Base-by-base conservation (phyloP, 495 filamentous ascomycete genomes). In the Aspergillus egyptiacus region DNA sequence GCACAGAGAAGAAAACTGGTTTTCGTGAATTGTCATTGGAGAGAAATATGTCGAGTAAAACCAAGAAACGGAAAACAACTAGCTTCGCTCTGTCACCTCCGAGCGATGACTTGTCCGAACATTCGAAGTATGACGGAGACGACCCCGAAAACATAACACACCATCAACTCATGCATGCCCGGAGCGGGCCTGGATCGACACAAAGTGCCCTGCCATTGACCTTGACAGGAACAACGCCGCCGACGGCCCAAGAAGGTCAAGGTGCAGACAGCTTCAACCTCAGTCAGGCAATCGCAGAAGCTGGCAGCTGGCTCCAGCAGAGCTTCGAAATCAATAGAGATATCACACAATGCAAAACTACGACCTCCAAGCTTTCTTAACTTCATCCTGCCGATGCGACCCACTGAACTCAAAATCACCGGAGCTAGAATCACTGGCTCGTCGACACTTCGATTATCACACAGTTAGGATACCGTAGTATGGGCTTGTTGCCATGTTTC, bases 241-340 rank as follows among this genome's bases (percentile, higher is more conserved):
- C 63, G 4, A 69, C 65, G 1, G 61, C 54, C 6, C 67, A 71
- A 30, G 68, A 73, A 48, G 67, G 65, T 7, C 71, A 72, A 51
- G 64, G 59, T 9, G 58, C 30, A 4, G 68, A 71, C 7, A 65
- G 59, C 19, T 70, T 72, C 24, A 63, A 70, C 36, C 58, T 72
- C 11, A 72, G 61, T 45, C 63, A 74, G 56, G 68, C 68, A 0
- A 71, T 74, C 27, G 68, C 64, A 2, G 71, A 74, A 50, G 64
- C 65, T 19, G 71, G 71, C 5, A 73, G 65, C 44, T 74, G 69
- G 69, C 48, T 74, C 20, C 67, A 68, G 38, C 63, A 73, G 37
- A 71, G 69, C 51, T 71, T 68, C 28, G 66, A 71, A 36, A 58
- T 72, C 15, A 61, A 62, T 34, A 64, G 58, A 11, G 63, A 71